A percentile compares a stretch with the other conserved stretches of the same genome.
These are phyloP conservation scores for Tieghemostelium lacteum DNA, from an alignment of 78 protist genomes.

Conservation along the genomic window DNA sequence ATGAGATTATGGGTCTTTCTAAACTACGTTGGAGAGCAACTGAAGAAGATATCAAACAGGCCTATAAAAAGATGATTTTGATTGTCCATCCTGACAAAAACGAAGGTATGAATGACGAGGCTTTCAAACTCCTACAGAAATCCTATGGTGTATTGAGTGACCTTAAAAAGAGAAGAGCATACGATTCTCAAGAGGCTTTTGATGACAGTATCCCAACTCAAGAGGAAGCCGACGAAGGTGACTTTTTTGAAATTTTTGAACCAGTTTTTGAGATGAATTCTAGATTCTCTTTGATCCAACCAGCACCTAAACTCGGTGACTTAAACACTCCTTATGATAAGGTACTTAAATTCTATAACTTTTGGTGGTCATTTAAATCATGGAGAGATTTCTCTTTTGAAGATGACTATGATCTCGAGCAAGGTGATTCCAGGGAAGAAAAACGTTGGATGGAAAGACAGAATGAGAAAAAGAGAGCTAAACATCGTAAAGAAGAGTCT, in stretches of 20 bases:
- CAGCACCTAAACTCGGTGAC: constrained; percentile 88
- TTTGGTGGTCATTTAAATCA: constrained; percentile 89
- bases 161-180: constrained; percentile 82
- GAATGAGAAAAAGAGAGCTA: constrained; percentile 81
- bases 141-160: constrained; percentile 88
- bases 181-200: constrained; percentile 88
- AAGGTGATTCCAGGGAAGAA: constrained; percentile 88
- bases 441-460: constrained; percentile 91
- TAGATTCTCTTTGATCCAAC: constrained; percentile 73
- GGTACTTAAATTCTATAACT: constrained; percentile 88
- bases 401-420: constrained; percentile 82
- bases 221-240: constrained; percentile 1
- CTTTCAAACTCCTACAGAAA: constrained; percentile 82
- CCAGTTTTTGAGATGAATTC: constrained; percentile 82
- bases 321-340: constrained; percentile 62
- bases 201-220: constrained; percentile 86
- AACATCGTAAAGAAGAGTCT: constrained; percentile 75
- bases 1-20: constrained; percentile 89
- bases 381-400: constrained; percentile 93
- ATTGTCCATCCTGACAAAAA: constrained; percentile 91
- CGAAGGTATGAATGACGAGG: constrained; percentile 81
- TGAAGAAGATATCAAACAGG: constrained; percentile 85
- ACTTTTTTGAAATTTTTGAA: constrained; percentile 77
- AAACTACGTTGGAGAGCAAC: constrained; percentile 86
- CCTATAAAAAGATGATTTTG: constrained; percentile 83